phyloP scores from a whole-genome alignment of 2,329 filamentous ascomycete genomes.

The Ophiostoma fasciatum region DNA sequence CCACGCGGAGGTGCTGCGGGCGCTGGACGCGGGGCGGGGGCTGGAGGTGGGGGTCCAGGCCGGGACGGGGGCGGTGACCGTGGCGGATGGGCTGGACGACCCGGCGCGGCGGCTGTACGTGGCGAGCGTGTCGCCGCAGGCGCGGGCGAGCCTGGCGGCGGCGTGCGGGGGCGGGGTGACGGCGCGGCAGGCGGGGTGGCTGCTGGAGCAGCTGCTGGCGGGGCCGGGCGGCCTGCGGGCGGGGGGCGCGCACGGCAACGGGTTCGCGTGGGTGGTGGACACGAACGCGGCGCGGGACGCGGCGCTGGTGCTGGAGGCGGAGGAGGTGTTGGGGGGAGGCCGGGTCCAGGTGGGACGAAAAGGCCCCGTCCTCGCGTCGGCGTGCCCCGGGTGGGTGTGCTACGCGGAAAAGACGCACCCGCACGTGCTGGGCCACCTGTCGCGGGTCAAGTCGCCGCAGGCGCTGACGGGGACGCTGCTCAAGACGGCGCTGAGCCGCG shows the following conservation, averaged over 20 bases:
- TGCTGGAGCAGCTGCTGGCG: conserved; percentile 68
- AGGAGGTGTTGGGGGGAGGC: conserved; percentile 59
- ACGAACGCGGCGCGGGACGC: conserved; percentile 74
- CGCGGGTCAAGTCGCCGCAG: conserved; percentile 84
- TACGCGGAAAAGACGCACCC: conserved; percentile 98
- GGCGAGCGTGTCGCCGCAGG: conserved; percentile 85
- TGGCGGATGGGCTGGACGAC: too few species aligned
- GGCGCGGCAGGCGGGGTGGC: conserved; percentile 58
- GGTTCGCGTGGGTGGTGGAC: conserved; percentile 81
- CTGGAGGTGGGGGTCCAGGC: conserved; percentile 25
- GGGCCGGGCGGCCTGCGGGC: conserved; percentile 53
- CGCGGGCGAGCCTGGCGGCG: conserved; percentile 75
- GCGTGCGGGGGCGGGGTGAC: conserved; percentile 59
- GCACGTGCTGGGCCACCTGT: conserved; percentile 80
- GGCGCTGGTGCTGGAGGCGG: conserved; percentile 63
- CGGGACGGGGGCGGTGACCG: not conserved
- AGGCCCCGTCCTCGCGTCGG: conserved; percentile 70
- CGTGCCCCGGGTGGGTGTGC: conserved; percentile 96
- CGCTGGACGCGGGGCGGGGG: conserved; percentile 53
- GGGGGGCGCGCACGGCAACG: conserved; percentile 58
- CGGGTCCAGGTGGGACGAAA: too few species aligned
- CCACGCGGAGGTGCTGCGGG: conserved; percentile 75
- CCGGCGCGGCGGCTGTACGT: too few species aligned
- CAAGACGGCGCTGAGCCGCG: conserved; percentile 68
- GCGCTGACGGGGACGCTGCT: conserved; percentile 79